Conservation (phyloP, 768 basidiomycete species). For the Daedaleopsis sinensis region DNA sequence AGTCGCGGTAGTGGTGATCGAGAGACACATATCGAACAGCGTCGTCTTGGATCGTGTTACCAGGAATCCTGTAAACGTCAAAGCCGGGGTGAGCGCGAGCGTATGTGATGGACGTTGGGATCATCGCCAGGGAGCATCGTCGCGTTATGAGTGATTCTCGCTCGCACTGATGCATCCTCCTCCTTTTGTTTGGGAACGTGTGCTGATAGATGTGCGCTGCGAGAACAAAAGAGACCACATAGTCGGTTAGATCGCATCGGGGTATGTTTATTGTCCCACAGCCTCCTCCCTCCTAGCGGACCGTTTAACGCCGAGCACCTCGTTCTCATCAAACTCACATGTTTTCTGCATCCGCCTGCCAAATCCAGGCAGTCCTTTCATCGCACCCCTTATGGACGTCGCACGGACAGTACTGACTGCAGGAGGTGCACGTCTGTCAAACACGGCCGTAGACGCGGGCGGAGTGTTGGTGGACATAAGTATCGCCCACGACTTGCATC, state of each 20-base stretch:
- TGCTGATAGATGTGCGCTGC: constrained; percentile 5
- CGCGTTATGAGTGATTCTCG: constrained; percentile 16
- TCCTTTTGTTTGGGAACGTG: constrained; percentile 11
- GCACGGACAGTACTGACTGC: background rate
- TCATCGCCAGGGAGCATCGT: constrained; percentile 11
- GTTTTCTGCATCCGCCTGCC: constrained; percentile 2
- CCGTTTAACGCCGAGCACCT: background rate
- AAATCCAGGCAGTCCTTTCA: constrained; percentile 8
- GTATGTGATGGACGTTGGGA: constrained; percentile 3
- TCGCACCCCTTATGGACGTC: background rate
- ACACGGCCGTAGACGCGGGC: too few relatives aligned
- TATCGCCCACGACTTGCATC: background rate
- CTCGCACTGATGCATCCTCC: background rate
- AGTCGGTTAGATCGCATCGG: constrained; percentile 13
- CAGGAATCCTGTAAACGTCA: background rate
- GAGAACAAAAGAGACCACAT: constrained; percentile 14
- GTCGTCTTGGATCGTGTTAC: background rate
- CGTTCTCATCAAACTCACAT: constrained; percentile 16
- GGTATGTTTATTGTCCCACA: background rate
- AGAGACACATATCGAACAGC: constrained; percentile 13
- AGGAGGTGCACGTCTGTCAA: too few relatives aligned
- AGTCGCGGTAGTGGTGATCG: constrained; percentile 15
- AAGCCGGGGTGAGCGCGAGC: background rate
- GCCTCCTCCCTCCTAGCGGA: background rate
- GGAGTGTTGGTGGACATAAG: too few relatives aligned